Conservation (phyloP, 2,329 filamentous ascomycete species). For the Aaosphaeria pasadenensis region DNA sequence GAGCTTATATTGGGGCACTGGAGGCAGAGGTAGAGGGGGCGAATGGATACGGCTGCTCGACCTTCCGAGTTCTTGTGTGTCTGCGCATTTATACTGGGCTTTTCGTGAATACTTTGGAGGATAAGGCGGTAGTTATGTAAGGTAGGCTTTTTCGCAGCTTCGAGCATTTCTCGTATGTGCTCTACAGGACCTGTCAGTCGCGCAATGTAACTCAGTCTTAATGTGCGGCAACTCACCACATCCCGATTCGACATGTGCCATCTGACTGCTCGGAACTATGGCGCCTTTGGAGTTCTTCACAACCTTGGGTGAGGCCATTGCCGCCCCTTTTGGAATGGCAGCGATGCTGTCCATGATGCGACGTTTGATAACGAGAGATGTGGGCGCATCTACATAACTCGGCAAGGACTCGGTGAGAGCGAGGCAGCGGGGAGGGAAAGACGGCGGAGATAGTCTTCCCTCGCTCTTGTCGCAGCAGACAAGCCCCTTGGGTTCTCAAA, state of each 20-base stretch:
- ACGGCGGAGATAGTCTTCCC: no score
- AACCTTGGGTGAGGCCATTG: conserved; percentile 43
- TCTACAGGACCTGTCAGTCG: conserved; percentile 48
- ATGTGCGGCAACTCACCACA: conserved; percentile 32
- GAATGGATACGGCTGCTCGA: conserved; percentile 52
- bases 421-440: no score
- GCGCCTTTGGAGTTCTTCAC: conserved; percentile 42
- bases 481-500: no score
- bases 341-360: conserved; percentile 39
- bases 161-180: conserved; percentile 68
- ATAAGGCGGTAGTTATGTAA: conserved; percentile 71
- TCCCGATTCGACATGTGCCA: conserved; percentile 41
- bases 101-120: conserved; percentile 68
- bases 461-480: no score
- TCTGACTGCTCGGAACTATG: conserved; percentile 36
- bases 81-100: conserved; percentile 62
- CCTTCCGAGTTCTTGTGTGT: conserved; percentile 57
- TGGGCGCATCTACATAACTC: no score
- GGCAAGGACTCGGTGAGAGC: no score
- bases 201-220: neutral
- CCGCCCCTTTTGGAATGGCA: conserved; percentile 37
- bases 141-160: conserved; percentile 65
- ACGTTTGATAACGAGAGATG: no score
- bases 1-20: conserved; percentile 66
- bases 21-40: conserved; percentile 59